Evolutionary conservation across 2,329 filamentous ascomycete species (phyloP), one percentile per base, ranked within the genome.

Genomic region (Penicillium palitans): DNA sequence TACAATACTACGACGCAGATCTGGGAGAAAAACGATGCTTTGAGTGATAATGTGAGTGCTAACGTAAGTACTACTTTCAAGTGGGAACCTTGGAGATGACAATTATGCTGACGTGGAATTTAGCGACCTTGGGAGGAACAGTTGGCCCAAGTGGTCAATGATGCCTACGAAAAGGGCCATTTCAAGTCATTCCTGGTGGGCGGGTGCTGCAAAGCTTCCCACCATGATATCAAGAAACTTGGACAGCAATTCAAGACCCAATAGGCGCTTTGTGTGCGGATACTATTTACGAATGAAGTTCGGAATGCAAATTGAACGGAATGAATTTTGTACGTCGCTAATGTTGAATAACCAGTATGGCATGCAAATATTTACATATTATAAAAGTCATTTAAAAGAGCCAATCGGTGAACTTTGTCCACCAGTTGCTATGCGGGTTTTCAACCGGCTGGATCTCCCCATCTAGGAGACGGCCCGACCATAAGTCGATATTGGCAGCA

Each of bases 1-100:
- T 90, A 90, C 72, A 84, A 90, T 69, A 87, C 86, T 1, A 74
- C 72, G 0, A 86, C 84, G 7, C 83, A 88, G 66, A 76, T 74
- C 52, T 90, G 87, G 87, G 82, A 71, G 61, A 72, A 67, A 13
- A 65, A 64, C 59, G 57, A 49, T 37, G 46, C 41, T 56, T 65
- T 67, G 58, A 60, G 12, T 54, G 62, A 65, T 54, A 52, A 44
- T 33, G 67, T 70, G 41, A 46, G 59, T 52, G 33, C 21, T 37
- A 15, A 29, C 1, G 19, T 24, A n/a, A 45, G 27, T 31, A 33
- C 9, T n/a, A 19, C 5, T 40, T 27, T 10, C 9, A 2, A 45
- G n/a, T 24, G 21, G 17, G 15, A 46, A 45, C 13, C 0, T 29
- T 40, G 13, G 17, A 12, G 37, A 17, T 15, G 27, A 39, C 9